Evolutionary conservation across 768 basidiomycete species (phyloP).

Genomic region (Lentinula detonsa): DNA sequence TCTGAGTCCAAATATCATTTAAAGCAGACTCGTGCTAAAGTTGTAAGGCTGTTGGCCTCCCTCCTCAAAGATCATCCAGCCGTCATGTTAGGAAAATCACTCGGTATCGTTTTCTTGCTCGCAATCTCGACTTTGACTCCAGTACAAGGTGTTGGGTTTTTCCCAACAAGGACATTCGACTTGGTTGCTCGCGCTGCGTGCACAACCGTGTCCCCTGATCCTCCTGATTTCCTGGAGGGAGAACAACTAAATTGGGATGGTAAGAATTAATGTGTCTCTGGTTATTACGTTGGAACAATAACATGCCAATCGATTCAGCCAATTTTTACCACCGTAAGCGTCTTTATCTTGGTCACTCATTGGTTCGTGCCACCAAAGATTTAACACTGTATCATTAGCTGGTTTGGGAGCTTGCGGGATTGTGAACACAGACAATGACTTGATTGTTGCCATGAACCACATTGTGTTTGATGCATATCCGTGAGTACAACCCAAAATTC

Average conservation of each 20-base stretch:
- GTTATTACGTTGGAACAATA: no score
- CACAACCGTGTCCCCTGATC: neutral
- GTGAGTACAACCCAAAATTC: neutral
- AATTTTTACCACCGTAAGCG: neutral
- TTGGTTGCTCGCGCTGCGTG: neutral
- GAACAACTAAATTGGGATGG: neutral
- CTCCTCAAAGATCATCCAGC: no score
- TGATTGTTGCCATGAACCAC: neutral
- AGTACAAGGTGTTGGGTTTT: neutral
- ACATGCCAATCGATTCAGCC: neutral
- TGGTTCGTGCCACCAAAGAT: neutral
- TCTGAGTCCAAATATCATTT: no score
- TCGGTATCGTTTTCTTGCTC: neutral
- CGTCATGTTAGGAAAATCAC: no score
- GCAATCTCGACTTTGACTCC: neutral
- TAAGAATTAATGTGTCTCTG: neutral
- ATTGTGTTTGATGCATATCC: neutral
- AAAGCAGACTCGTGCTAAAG: no score
- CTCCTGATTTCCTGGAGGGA: neutral
- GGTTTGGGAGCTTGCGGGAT: neutral
- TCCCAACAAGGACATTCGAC: neutral
- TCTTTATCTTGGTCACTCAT: neutral
- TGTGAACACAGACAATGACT: neutral
- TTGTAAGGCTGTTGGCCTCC: no score
- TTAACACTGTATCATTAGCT: neutral